These are phyloP conservation scores for Fraxinus nigra DNA, from an alignment of 305 asterid genomes.

Conservation along the genomic window DNA sequence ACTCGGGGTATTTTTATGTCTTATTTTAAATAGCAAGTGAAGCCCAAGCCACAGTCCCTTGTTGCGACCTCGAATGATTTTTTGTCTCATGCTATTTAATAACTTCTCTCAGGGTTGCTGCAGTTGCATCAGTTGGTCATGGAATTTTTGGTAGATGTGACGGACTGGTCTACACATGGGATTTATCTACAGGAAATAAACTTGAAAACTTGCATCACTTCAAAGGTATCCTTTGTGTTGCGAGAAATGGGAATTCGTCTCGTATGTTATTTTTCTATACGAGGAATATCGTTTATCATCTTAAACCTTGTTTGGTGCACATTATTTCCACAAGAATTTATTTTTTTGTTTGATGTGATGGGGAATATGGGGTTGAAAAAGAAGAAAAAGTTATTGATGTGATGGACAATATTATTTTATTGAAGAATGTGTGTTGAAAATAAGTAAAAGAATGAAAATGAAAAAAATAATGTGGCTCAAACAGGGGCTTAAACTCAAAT, in stretches of 20 bases:
- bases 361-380: too few species aligned
- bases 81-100: conserved; percentile 12
- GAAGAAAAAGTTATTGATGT: too few species aligned
- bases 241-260: not conserved
- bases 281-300: not conserved
- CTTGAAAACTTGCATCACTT: conserved; percentile 59
- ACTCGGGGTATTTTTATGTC: conserved; percentile 50
- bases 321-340: too few species aligned
- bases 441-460: too few species aligned
- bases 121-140: conserved; percentile 54
- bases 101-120: conserved; percentile 50
- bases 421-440: too few species aligned
- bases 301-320: not conserved
- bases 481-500: not conserved
- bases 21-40: not conserved
- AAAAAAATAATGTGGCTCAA: too few species aligned
- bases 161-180: conserved; percentile 78
- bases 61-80: not conserved
- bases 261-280: not conserved
- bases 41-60: not conserved
- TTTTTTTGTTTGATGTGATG: too few species aligned
- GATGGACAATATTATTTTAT: too few species aligned
- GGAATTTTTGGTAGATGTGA: conserved; percentile 78
- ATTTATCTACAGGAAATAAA: conserved; percentile 69
- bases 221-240: conserved; percentile 45